Conservation (phyloP, 495 filamentous ascomycete genomes). For the Neurospora tetraspora region DNA sequence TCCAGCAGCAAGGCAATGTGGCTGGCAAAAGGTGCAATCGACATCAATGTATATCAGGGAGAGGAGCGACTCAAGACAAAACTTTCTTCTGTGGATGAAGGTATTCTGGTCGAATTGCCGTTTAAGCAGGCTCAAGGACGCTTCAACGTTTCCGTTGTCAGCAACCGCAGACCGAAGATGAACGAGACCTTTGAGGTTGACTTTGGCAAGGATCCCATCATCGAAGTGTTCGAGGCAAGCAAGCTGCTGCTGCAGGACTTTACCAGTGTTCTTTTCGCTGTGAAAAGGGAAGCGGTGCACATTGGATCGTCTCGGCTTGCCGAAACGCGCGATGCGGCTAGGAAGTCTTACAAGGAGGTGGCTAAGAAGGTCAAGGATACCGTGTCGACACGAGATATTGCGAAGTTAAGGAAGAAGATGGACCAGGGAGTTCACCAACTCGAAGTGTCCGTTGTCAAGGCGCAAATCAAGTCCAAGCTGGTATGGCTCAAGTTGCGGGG, state of each 20-base stretch:
- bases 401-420: constrained; percentile 16
- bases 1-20: constrained; percentile 27
- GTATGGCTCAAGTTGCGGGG: constrained; percentile 37
- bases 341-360: constrained; percentile 16
- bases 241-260: constrained; percentile 28
- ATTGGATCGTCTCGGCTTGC: constrained; percentile 14
- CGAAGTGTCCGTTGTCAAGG: constrained; percentile 25
- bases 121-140: constrained; percentile 31
- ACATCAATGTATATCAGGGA: constrained; percentile 34
- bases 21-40: constrained; percentile 32
- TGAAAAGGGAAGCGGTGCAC: constrained; percentile 24
- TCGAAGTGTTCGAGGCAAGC: constrained; percentile 27
- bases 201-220: constrained; percentile 28
- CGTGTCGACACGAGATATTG: constrained; percentile 8
- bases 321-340: constrained; percentile 23
- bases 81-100: constrained; percentile 32
- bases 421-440: constrained; percentile 17
- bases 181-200: constrained; percentile 36
- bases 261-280: constrained; percentile 22
- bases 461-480: constrained; percentile 36
- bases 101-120: constrained; percentile 33
- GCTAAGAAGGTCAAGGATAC: constrained; percentile 14
- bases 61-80: constrained; percentile 28
- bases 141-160: constrained; percentile 34
- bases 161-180: constrained; percentile 32